These are phyloP conservation scores for Phytophthora chlamydospora DNA, from an alignment of 352 stramenopile genomes.

Conservation along the genomic window DNA sequence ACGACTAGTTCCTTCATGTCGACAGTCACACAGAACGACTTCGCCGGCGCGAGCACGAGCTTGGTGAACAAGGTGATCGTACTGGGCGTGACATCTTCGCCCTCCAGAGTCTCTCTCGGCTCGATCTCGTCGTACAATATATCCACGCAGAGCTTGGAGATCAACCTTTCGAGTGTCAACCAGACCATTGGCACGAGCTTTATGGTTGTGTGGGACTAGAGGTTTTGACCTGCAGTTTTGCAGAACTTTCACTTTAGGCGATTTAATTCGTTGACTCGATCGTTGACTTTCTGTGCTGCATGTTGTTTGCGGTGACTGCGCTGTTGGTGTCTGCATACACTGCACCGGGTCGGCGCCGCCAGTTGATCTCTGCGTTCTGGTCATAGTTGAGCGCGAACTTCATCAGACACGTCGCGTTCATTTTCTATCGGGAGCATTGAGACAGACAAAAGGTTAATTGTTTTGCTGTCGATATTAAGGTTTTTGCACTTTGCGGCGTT, in stretches of 20 bases:
- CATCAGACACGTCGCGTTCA: constrained; percentile 73
- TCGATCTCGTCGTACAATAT: not conserved
- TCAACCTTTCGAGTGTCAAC: not conserved
- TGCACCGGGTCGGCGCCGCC: constrained; percentile 30
- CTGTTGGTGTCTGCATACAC: constrained; percentile 5
- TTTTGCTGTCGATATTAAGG: too few relatives aligned
- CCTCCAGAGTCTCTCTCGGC: not conserved
- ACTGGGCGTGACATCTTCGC: constrained; percentile 23
- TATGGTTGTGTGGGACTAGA: too few relatives aligned
- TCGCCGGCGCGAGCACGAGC: constrained; percentile 15
- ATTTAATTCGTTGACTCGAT: too few relatives aligned
- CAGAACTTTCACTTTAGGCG: too few relatives aligned
- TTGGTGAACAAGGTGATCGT: constrained; percentile 42
- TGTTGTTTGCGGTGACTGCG: too few relatives aligned
- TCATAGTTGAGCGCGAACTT: constrained; percentile 84
- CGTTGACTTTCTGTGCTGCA: too few relatives aligned
- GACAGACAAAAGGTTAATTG: not conserved
- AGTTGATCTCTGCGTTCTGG: constrained; percentile 60
- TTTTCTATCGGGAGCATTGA: constrained; percentile 40
- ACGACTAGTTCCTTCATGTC: constrained; percentile 23
- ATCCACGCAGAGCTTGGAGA: not conserved
- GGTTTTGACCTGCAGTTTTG: too few relatives aligned
- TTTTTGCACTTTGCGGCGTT: not conserved
- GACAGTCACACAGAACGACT: constrained; percentile 30
- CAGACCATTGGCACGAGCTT: not conserved